Base-by-base conservation (phyloP, 176 grass and related monocot genomes). In the Carex pumila region DNA sequence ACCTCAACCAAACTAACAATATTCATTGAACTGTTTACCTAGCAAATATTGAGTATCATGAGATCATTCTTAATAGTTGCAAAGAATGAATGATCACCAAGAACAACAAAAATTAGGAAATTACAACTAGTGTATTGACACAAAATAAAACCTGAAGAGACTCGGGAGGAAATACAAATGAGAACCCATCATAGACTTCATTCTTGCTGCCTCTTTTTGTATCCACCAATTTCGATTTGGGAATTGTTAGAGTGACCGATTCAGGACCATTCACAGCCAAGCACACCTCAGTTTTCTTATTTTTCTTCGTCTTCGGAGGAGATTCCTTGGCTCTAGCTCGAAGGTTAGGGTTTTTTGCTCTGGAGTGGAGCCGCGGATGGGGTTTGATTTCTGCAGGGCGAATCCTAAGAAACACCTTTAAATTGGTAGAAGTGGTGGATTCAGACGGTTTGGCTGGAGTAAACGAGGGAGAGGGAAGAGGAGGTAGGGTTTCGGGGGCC, bases 321-420 rank as follows among this genome's bases (percentile, higher is more conserved):
- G 63, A 61, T 12, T 7, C 79, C n/a, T 67, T 87, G 61, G 72
- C 49, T 61, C 85, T 84, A 15, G 75, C 65, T 32, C 47, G 18
- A n/a, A 32, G 13, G n/a, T 31, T 49, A 30, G 56, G 32, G 52
- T 63, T 39, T 2, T 55, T 71, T 1, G 63, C 21, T 32, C 63
- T 41, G 55, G 62, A 7, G 31, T 22, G 63, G 71, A 61, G 17
- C 29, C 88, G 25, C 15, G 75, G 80, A 30, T 84, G 74, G 6
- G 88, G 14, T 32, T 55, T 39, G 49, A 86, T 50, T 17, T 89
- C 58, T 18, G 34, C 11, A 19, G 88, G 92, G 8, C 94, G 94
- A 81, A 97, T 94, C 81, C 94, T 88, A 56, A 94, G 89, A 84
- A 91, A 97, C 8, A 97, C 92, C 58, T 89, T 97, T 65, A 97